phyloP scores from a whole-genome alignment of 2,329 filamentous ascomycete species.

The Apiospora sp. region DNA sequence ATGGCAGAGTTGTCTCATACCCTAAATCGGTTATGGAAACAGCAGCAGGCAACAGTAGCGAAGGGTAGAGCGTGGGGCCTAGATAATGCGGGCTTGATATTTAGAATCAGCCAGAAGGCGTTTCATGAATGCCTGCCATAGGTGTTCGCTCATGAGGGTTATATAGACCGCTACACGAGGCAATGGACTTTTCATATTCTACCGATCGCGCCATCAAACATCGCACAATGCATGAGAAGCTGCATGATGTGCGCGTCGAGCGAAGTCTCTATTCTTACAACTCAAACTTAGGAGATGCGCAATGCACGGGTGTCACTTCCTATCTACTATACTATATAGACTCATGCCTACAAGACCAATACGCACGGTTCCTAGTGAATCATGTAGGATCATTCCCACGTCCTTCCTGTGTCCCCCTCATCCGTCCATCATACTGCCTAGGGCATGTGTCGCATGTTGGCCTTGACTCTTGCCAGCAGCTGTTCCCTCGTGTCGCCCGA shows the following conservation, averaged over 20 bases:
- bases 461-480: slow-evolving; percentile 72
- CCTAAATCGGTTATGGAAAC: neutral
- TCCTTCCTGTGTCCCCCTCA: too few species aligned
- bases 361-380: neutral
- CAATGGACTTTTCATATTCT: neutral
- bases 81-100: neutral
- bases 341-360: neutral
- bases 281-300: neutral
- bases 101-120: neutral
- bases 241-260: neutral
- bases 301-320: neutral
- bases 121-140: neutral
- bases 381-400: neutral
- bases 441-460: slow-evolving; percentile 60
- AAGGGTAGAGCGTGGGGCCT: neutral
- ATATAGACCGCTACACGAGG: neutral
- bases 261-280: neutral
- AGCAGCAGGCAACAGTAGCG: neutral
- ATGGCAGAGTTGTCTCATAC: neutral
- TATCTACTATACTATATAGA: neutral
- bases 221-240: neutral
- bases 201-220: neutral
- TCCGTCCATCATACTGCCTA: neutral
- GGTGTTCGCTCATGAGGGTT: neutral
- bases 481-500: slow-evolving; percentile 67